Percentiles rank a stretch among this genome's conserved stretches.
Evolutionary conservation across 2,329 filamentous ascomycete species (phyloP).

Genomic region (Cadophora sp.): DNA sequence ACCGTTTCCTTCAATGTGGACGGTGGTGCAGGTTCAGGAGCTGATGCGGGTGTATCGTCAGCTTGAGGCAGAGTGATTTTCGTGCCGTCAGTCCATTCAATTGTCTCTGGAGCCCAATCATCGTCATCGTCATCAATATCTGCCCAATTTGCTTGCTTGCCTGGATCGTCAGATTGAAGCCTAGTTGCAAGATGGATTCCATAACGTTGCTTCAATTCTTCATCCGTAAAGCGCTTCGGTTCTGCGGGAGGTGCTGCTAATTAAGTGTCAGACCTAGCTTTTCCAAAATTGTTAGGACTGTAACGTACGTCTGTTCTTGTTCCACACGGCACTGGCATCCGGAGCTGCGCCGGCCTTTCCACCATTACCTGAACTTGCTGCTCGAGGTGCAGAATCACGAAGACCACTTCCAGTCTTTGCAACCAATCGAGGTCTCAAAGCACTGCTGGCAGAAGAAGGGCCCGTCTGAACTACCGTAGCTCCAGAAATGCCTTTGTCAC

Average conservation of each 20-base stretch:
- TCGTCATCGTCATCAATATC: conserved; percentile 91
- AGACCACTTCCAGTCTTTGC: conserved; percentile 73
- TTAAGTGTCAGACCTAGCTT: conserved; percentile 36
- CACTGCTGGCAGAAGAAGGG: conserved; percentile 53
- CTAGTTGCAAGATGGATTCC: conserved; percentile 85
- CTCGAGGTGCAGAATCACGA: conserved; percentile 57
- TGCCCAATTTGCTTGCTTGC: conserved; percentile 84
- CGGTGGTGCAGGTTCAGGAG: conserved; percentile 39
- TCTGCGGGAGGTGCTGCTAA: conserved; percentile 69
- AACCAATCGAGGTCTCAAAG: conserved; percentile 73
- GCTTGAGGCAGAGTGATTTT: conserved; percentile 76
- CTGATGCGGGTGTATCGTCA: conserved; percentile 53
- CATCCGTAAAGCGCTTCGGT: conserved; percentile 83
- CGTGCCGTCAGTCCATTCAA: conserved; percentile 88
- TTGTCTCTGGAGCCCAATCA: conserved; percentile 84
- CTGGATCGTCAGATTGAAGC: conserved; percentile 75
- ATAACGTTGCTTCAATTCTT: conserved; percentile 83
- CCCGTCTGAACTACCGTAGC: conserved; percentile 52
- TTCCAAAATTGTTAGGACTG: conserved; percentile 15
- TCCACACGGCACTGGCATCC: conserved; percentile 81
- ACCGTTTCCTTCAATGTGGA: conserved; percentile 35
- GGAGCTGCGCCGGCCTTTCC: conserved; percentile 67
- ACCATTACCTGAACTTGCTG: conserved; percentile 55
- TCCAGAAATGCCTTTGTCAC: conserved; percentile 57
- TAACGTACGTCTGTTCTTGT: conserved; percentile 80